Conservation (phyloP, 768 basidiomycete genomes). For the Chalciporus pseudorubinellus region DNA sequence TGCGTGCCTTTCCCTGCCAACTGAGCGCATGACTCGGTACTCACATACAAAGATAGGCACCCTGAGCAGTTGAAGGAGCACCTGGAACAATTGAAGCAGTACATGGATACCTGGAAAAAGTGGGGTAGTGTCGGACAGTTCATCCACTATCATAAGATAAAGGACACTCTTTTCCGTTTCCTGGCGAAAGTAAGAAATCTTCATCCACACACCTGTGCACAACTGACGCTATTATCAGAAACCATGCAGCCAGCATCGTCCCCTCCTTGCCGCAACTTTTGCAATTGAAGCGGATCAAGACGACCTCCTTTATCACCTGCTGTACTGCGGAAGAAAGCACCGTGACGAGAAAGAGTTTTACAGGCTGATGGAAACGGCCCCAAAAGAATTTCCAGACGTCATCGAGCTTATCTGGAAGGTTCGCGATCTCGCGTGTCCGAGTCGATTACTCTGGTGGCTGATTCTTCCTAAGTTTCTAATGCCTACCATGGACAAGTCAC, state of each 20-base stretch:
- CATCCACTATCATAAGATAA: constrained; percentile 15
- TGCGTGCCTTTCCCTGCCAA: background rate
- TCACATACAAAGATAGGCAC: constrained; percentile 2
- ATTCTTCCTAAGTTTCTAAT: too few relatives aligned
- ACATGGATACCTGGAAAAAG: constrained; percentile 8
- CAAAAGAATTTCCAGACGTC: constrained; percentile 14
- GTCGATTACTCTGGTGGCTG: too few relatives aligned
- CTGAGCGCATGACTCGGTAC: background rate
- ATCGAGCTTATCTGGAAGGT: constrained; percentile 13
- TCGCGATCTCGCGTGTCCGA: background rate
- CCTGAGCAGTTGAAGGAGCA: too few relatives aligned
- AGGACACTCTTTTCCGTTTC: constrained; percentile 7
- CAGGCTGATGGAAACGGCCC: background rate
- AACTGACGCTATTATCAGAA: constrained; percentile 7
- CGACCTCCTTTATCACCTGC: constrained; percentile 17
- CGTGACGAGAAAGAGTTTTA: constrained; percentile 15
- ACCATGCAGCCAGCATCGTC: constrained; percentile 12
- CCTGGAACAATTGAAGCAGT: constrained; percentile 6
- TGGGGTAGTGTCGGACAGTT: constrained; percentile 22
- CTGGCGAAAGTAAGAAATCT: constrained; percentile 9
- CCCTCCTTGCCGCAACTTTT: background rate
- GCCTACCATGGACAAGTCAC: background rate
- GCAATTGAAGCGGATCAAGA: constrained; percentile 12
- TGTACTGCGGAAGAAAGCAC: constrained; percentile 18
- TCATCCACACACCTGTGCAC: background rate